Evolutionary conservation across 2,329 filamentous ascomycete genomes (phyloP).

Genomic region (Aspergillus ustus): DNA sequence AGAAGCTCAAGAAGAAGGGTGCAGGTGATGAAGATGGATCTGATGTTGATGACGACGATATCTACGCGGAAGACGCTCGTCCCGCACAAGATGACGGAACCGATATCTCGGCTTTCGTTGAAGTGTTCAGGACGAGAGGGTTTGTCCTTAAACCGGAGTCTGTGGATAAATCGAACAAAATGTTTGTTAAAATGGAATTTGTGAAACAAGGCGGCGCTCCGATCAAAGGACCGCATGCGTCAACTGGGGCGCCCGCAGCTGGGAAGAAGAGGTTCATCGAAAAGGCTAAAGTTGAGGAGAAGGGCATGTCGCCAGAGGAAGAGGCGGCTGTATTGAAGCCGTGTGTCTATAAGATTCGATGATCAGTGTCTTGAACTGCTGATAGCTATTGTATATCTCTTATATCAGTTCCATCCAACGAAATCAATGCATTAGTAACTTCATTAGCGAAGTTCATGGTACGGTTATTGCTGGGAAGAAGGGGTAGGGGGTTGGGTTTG

Average conservation of each 20-base stretch:
- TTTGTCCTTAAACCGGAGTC: conserved; percentile 78
- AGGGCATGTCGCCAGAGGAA: conserved; percentile 61
- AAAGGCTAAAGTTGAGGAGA: conserved; percentile 55
- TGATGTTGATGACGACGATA: conserved; percentile 55
- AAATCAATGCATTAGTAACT: background rate
- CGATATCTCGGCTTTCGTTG: conserved; percentile 84
- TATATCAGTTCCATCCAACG: conserved; percentile 3
- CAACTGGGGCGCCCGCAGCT: conserved; percentile 36
- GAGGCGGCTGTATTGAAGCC: conserved; percentile 82
- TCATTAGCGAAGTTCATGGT: background rate
- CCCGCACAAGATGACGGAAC: conserved; percentile 71
- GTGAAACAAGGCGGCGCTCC: conserved; percentile 75
- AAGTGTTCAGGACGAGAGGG: conserved; percentile 77
- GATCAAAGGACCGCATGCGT: conserved; percentile 71
- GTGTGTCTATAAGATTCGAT: conserved; percentile 88
- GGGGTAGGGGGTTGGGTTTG: background rate
- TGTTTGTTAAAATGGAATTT: conserved; percentile 98
- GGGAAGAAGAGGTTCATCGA: conserved; percentile 63
- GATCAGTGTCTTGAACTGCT: background rate
- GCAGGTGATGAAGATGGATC: conserved; percentile 52
- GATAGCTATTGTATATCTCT: conserved; percentile 12
- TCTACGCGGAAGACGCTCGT: conserved; percentile 55
- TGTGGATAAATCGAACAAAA: conserved; percentile 87
- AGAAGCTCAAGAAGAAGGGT: conserved; percentile 50
- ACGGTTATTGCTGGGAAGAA: background rate